Conservation (phyloP, 2,329 filamentous ascomycete genomes). For the Botryosphaeria agaves region DNA sequence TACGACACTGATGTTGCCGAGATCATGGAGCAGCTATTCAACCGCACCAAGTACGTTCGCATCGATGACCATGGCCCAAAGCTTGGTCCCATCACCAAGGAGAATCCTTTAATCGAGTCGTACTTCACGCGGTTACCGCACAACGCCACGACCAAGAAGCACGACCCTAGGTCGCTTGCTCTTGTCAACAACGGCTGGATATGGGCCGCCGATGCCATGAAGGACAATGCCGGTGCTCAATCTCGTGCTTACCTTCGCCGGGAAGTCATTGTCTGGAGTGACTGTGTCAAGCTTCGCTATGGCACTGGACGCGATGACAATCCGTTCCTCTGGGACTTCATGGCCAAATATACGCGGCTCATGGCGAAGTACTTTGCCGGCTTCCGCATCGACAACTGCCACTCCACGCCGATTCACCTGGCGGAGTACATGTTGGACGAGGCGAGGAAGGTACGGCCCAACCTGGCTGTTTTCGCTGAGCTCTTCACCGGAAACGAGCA, state of each 20-base stretch:
- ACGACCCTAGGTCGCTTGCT: constrained; percentile 59
- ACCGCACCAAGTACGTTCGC: constrained; percentile 86
- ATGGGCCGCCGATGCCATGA: constrained; percentile 88
- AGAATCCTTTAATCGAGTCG: constrained; percentile 73
- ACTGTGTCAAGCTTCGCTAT: constrained; percentile 94
- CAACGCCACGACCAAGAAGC: constrained; percentile 61
- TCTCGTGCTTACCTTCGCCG: constrained; percentile 88
- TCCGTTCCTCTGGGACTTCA: constrained; percentile 88
- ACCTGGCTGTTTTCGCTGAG: constrained; percentile 85
- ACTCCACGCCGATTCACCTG: constrained; percentile 87
- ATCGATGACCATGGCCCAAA: constrained; percentile 87
- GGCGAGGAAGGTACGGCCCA: constrained; percentile 71
- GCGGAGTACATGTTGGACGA: constrained; percentile 91
- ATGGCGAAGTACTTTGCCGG: constrained; percentile 92
- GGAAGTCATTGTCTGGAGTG: constrained; percentile 95
- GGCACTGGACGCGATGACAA: constrained; percentile 66
- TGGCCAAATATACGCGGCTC: constrained; percentile 80
- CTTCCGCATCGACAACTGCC: constrained; percentile 94
- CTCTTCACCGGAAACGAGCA: constrained; percentile 91
- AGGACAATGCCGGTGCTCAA: constrained; percentile 79
- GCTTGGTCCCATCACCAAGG: constrained; percentile 56
- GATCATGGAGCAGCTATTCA: constrained; percentile 81
- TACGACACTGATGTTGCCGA: constrained; percentile 71
- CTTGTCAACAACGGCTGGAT: constrained; percentile 97
- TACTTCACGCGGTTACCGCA: constrained; percentile 84